Conservation (phyloP, 2,329 filamentous ascomycete species). For the Herpotrichia juniperi region DNA sequence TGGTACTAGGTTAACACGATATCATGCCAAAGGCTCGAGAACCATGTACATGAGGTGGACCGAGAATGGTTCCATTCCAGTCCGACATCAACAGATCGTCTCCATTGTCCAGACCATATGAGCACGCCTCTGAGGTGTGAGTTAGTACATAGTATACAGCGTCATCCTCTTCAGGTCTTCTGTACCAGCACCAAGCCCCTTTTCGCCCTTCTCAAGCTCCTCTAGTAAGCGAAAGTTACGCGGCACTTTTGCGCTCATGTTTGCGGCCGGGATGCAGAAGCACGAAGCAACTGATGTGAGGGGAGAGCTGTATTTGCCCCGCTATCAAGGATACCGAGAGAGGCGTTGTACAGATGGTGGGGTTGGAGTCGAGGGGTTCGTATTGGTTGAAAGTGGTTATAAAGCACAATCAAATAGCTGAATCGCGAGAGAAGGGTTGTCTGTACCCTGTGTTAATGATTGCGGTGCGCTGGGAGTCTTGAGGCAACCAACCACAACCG, state of each 20-base stretch:
- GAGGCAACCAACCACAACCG: background rate
- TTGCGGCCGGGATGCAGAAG: constrained; percentile 18
- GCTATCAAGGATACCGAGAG: constrained; percentile 23
- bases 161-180: background rate
- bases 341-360: background rate
- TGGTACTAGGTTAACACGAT: constrained; percentile 9
- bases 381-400: background rate
- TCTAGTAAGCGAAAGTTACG: constrained; percentile 96
- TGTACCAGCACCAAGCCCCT: constrained; percentile 87
- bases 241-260: constrained; percentile 77
- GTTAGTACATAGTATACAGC: constrained; percentile 5
- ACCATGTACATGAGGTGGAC: constrained; percentile 84
- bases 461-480: background rate
- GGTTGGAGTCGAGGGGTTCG: background rate
- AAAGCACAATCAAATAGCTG: background rate
- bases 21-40: background rate
- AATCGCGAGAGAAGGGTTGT: background rate
- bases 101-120: constrained; percentile 91
- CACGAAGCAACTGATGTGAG: constrained; percentile 19
- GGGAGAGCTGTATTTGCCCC: constrained; percentile 30
- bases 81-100: constrained; percentile 97
- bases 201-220: constrained; percentile 98
- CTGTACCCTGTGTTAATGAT: background rate
- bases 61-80: constrained; percentile 98
- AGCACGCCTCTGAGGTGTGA: constrained; percentile 78